Evolutionary conservation across 2,329 filamentous ascomycete genomes (phyloP).

Genomic region (Pseudopithomyces maydicus): DNA sequence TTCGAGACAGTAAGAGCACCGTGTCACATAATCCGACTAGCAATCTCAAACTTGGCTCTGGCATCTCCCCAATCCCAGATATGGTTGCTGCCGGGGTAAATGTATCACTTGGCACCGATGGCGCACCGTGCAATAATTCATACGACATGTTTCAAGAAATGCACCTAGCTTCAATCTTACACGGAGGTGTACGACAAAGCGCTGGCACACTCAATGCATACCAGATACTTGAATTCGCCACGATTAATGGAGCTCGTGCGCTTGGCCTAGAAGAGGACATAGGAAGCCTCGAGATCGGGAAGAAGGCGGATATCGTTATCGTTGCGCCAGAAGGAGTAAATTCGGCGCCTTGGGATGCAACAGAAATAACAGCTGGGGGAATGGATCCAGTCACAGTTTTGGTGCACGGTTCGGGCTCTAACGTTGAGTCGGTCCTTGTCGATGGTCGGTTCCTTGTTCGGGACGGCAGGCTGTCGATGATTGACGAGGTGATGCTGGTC

Average conservation of each 20-base stretch:
- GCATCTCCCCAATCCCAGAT: constrained; percentile 23
- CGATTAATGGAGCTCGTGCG: constrained; percentile 30
- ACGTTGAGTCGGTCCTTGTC: constrained; percentile 24
- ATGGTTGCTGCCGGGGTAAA: constrained; percentile 25
- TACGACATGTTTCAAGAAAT: constrained; percentile 38
- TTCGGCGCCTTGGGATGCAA: constrained; percentile 47
- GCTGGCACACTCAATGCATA: constrained; percentile 25
- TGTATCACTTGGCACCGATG: constrained; percentile 26
- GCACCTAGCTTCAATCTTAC: constrained; percentile 27
- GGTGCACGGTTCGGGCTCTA: constrained; percentile 19
- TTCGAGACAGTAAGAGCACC: constrained; percentile 39
- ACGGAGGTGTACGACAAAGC: constrained; percentile 18
- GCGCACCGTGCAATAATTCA: constrained; percentile 36
- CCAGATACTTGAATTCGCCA: constrained; percentile 27
- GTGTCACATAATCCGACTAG: constrained; percentile 30
- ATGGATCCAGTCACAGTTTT: constrained; percentile 45
- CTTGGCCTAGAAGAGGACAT: constrained; percentile 43
- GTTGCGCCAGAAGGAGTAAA: constrained; percentile 37
- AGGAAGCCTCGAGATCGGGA: constrained; percentile 48
- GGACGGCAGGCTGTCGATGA: constrained; percentile 12
- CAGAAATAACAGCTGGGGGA: constrained; percentile 30
- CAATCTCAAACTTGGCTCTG: constrained; percentile 30
- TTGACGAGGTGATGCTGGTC: constrained; percentile 18
- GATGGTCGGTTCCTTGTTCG: constrained; percentile 22
- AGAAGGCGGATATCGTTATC: constrained; percentile 51